Conservation (phyloP, 2,329 filamentous ascomycete genomes). For the Arthrobotrys sphaeroides region DNA sequence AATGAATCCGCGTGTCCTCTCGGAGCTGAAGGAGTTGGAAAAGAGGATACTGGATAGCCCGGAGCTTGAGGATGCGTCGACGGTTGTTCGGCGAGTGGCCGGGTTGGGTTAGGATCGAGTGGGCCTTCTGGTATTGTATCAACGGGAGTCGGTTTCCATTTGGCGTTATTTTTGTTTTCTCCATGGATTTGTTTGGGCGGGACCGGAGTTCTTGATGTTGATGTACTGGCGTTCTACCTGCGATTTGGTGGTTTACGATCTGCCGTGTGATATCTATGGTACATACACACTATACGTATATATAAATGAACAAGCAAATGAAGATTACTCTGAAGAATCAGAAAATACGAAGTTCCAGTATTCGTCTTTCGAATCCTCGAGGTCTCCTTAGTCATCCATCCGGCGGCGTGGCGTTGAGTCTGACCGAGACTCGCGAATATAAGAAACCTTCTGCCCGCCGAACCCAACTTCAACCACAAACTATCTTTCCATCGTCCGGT, state of each 20-base stretch:
- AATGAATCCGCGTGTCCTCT: not conserved
- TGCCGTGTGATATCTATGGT: too few relatives aligned
- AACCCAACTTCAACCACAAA: not conserved
- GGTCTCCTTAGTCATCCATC: conserved; percentile 24
- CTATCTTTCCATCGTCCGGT: not conserved
- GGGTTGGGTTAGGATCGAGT: not conserved
- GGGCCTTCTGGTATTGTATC: not conserved
- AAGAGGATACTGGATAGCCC: not conserved
- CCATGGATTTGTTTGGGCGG: too few relatives aligned
- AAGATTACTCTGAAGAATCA: too few relatives aligned
- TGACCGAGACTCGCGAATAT: conserved; percentile 15
- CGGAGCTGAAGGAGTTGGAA: not conserved
- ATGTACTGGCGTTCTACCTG: too few relatives aligned
- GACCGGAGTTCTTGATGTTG: too few relatives aligned
- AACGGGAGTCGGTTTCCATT: not conserved
- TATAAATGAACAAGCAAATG: conserved; percentile 3
- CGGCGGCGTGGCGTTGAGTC: conserved; percentile 14
- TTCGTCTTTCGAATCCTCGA: too few relatives aligned
- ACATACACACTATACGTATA: too few relatives aligned
- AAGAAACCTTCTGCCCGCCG: conserved; percentile 8
- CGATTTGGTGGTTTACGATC: too few relatives aligned
- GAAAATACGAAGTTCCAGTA: too few relatives aligned
- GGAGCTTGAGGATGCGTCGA: not conserved
- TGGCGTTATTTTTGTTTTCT: not conserved
- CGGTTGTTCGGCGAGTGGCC: not conserved